Evolutionary conservation across 73 alveolate species (phyloP).

Genomic region (Tetrahymena malaccensis): DNA sequence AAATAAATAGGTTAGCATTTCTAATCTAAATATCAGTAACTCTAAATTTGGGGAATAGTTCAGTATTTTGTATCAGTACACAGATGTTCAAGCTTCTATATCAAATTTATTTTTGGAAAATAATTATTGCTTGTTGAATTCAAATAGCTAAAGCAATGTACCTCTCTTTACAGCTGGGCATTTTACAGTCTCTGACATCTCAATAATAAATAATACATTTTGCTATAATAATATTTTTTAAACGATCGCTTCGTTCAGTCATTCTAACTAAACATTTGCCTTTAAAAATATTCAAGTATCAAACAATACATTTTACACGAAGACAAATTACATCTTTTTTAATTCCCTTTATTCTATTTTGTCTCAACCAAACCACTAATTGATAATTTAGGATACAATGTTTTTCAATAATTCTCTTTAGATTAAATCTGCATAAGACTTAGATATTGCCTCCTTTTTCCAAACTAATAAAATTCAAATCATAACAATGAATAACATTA

Average conservation of each 20-base stretch:
- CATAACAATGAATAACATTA: not conserved
- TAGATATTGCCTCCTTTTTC: not conserved
- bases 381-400: no score
- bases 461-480: not conserved
- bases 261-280: not conserved
- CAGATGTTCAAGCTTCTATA: not conserved
- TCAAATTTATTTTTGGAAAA: no score
- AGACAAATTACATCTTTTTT: not conserved
- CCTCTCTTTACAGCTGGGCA: not conserved
- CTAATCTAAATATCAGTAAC: no score
- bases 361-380: not conserved
- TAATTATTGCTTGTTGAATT: not conserved
- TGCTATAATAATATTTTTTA: not conserved
- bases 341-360: not conserved
- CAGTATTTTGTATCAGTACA: not conserved
- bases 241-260: not conserved
- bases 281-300: not conserved
- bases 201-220: not conserved
- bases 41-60: not conserved
- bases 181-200: not conserved
- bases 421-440: not conserved
- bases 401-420: not conserved
- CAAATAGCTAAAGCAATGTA: not conserved
- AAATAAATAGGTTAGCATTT: not conserved
- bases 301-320: not conserved